phyloP scores from a whole-genome alignment of 2,329 filamentous ascomycete genomes.

The Blastomyces parvus region DNA sequence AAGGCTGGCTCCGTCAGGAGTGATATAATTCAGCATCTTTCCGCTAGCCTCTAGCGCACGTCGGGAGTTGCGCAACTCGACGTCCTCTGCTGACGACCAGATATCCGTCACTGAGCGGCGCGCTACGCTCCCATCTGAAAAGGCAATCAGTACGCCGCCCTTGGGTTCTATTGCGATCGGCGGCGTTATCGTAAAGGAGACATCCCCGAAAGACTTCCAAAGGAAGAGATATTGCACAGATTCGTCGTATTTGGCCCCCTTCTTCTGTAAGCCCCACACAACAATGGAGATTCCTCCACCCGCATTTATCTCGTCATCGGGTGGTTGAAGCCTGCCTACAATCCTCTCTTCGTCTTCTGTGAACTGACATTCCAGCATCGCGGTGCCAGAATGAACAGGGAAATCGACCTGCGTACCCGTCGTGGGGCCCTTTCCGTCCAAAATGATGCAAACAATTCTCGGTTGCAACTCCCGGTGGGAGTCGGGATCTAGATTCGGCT shows the following conservation, averaged over 20 bases:
- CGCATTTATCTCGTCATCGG: constrained; percentile 4
- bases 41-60: constrained; percentile 6
- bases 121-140: neutral
- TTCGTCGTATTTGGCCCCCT: constrained; percentile 2
- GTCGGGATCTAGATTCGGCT: neutral
- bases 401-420: constrained; percentile 6
- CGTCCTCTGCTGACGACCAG: constrained; percentile 5
- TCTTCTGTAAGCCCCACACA: constrained; percentile 7
- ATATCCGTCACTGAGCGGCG: constrained; percentile 6
- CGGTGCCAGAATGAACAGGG: constrained; percentile 4
- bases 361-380: constrained; percentile 6
- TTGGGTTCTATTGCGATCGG: constrained; percentile 2
- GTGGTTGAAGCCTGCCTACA: neutral
- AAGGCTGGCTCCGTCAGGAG: neutral
- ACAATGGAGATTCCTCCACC: constrained; percentile 2
- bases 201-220: constrained; percentile 5
- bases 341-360: constrained; percentile 6
- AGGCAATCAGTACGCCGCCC: constrained; percentile 6
- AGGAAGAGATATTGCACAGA: neutral
- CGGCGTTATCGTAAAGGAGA: constrained; percentile 7
- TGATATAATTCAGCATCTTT: constrained; percentile 6
- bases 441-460: neutral
- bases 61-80: neutral
- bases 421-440: constrained; percentile 1
- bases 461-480: neutral